Evolutionary conservation across 2,329 filamentous ascomycete species (phyloP).

Genomic region (Apiospora saccharicola): DNA sequence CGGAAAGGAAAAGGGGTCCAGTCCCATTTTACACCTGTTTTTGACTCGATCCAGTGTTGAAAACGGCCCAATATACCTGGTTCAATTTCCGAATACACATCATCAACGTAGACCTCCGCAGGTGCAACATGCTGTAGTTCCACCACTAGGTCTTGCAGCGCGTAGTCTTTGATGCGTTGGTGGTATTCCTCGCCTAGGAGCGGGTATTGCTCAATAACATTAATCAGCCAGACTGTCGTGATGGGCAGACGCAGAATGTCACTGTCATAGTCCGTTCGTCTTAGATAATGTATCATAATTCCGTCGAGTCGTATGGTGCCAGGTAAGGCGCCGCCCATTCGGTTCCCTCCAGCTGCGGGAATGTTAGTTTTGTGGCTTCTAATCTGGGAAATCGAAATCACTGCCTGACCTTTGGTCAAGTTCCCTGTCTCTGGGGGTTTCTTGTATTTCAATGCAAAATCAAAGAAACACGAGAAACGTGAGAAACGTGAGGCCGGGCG

Average conservation of each 20-base stretch:
- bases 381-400: no score
- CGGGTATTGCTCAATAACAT: no score
- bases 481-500: no score
- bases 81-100: neutral
- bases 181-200: neutral
- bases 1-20: neutral
- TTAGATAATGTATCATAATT: no score
- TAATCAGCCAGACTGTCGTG: no score
- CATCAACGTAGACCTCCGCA: neutral
- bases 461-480: no score
- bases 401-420: no score
- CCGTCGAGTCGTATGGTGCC: neutral
- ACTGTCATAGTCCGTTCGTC: no score
- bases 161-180: neutral
- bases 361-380: no score
- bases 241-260: no score
- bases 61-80: neutral
- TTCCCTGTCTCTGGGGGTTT: no score
- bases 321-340: neutral
- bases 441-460: no score
- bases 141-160: neutral
- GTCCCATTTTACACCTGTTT: neutral
- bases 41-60: neutral
- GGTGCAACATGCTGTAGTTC: neutral
- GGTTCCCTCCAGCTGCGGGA: neutral